Percentiles rank a stretch among this genome's conserved stretches.
phyloP scores from a whole-genome alignment of 148 eudicot species.

The Drosera capensis region DNA sequence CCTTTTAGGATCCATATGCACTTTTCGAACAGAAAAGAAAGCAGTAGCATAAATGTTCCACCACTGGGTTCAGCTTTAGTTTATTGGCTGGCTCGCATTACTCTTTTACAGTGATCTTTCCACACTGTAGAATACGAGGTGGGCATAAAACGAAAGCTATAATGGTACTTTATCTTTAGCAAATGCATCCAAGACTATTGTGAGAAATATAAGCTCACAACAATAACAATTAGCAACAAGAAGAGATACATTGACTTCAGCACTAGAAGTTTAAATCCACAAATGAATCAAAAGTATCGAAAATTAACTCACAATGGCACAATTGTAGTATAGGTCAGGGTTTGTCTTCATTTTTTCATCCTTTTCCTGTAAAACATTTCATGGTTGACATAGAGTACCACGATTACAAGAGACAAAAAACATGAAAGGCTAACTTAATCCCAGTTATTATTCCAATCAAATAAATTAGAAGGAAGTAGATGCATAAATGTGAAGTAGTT shows the following conservation, averaged over 20 bases:
- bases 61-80: not conserved
- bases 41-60: not conserved
- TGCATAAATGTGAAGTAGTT: conserved; percentile 1
- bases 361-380: conserved; percentile 37
- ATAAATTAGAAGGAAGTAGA: conserved; percentile 2
- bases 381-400: not conserved
- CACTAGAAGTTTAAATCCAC: not conserved
- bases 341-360: conserved; percentile 64
- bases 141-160: too few relatives aligned
- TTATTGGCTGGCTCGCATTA: not conserved
- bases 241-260: not conserved
- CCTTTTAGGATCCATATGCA: not conserved
- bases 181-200: too few relatives aligned
- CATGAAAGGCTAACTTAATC: too few relatives aligned
- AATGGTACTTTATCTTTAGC: too few relatives aligned
- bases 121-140: too few relatives aligned
- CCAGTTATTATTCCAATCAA: not conserved
- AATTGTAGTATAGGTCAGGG: conserved; percentile 81
- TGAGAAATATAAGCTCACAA: too few relatives aligned
- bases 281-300: not conserved
- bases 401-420: not conserved
- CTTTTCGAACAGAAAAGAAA: not conserved
- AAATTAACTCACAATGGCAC: conserved; percentile 58
- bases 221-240: not conserved
- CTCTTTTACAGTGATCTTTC: too few relatives aligned